These are phyloP conservation scores for Casuarina glauca DNA, from an alignment of 306 rosid species.

Conservation along the genomic window DNA sequence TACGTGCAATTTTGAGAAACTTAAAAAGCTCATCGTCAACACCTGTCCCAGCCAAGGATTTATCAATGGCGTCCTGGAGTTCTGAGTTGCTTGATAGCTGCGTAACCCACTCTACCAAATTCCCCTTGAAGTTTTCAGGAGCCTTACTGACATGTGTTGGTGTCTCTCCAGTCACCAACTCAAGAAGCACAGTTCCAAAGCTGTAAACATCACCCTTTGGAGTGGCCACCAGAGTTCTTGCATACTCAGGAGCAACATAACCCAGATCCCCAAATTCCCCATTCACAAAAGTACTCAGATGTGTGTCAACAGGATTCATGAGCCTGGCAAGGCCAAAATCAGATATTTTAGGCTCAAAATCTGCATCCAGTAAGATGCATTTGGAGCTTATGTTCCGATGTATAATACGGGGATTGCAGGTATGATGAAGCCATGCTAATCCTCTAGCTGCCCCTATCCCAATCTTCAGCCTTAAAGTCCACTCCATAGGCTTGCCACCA, in stretches of 20 bases:
- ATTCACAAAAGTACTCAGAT: conserved; percentile 91
- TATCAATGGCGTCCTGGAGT: conserved; percentile 63
- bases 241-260: conserved; percentile 90
- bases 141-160: conserved; percentile 71
- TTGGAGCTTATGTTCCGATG: conserved; percentile 96
- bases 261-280: conserved; percentile 96
- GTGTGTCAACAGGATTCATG: conserved; percentile 93
- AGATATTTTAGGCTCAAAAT: conserved; percentile 85
- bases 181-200: conserved; percentile 89
- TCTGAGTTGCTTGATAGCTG: conserved; percentile 50
- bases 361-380: conserved; percentile 73
- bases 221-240: conserved; percentile 88
- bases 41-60: conserved; percentile 58
- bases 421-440: conserved; percentile 93
- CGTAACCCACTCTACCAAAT: conserved; percentile 74
- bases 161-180: conserved; percentile 86
- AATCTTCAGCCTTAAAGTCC: conserved; percentile 81
- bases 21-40: conserved; percentile 77
- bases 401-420: conserved; percentile 90
- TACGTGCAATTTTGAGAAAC: conserved; percentile 82
- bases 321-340: conserved; percentile 96
- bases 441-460: conserved; percentile 94
- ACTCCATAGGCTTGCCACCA: conserved; percentile 50
- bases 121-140: conserved; percentile 77
- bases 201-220: conserved; percentile 91